Evolutionary conservation across 257 asterid species (phyloP), one percentile per base, ranked within the genome.

Genomic region (Nicotiana otophora): DNA sequence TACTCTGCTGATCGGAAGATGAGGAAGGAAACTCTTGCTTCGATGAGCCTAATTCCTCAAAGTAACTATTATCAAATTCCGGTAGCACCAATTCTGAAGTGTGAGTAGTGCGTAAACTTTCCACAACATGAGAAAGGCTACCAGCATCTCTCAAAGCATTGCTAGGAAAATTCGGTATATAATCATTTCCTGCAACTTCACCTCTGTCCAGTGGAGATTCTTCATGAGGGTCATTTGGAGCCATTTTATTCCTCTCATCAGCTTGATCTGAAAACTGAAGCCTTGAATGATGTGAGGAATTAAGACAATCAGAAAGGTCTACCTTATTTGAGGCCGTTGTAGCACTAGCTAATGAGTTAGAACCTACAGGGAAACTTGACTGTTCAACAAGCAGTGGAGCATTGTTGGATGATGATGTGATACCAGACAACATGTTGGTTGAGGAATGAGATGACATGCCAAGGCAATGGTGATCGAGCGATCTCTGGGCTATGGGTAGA

Each of bases 1-100:
- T 96, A 90, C 97, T 94, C 86, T 92, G 97, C 84, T 91, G 95
- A 83, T 94, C 97, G 30, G 99, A 91, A 34, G 97, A 97, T 82
- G 97, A 89, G 53, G 99, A 95, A 54, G 94, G 97, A 87, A 92
- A 89, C 66, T 90, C 97, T 87, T 94, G 98, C 84, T 91, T 91
- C 26, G 74, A 57, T 87, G 92, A 82, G 77, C 83, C 86, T 68
- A 88, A 87, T 81, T 92, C 93, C 83, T 86, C 92, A 7, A 19
- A 61, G n/a, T 72, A 72, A 74, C 42, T 28, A 74, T 51, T 51
- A 74, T 51, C 80, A 51, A 48, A 51, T 74, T 51, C 80, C 28
- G 62, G 80, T 48, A 15, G 23, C 80, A 74, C 62, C 80, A 51
- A 74, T 51, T 51, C 63, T 51, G 80, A 51, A 51, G 62, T 7